These are phyloP conservation scores for Malassezia brasiliensis DNA, from an alignment of 1,284 basidiomycete species.

Conservation along the genomic window DNA sequence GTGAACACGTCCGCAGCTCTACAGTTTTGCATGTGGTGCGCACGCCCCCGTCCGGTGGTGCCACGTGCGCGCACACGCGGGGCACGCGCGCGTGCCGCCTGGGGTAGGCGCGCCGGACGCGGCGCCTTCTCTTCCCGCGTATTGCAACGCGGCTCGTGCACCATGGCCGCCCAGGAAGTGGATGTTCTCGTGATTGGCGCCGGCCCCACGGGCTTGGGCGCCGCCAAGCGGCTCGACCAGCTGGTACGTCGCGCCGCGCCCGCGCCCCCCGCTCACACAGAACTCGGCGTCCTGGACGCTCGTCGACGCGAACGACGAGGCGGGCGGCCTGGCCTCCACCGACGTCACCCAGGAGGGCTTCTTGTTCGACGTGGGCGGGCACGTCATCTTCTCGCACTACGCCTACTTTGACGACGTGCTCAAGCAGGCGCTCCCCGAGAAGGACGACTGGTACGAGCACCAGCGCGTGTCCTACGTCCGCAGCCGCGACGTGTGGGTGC, in stretches of 20 bases:
- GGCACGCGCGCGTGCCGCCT: not conserved
- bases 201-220: slow-evolving; percentile 52
- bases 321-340: slow-evolving; percentile 54
- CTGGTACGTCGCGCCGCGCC: slow-evolving; percentile 37
- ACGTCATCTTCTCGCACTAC: slow-evolving; percentile 56
- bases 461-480: slow-evolving; percentile 55
- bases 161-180: slow-evolving; percentile 23
- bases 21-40: slow-evolving; percentile 1
- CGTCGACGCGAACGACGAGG: slow-evolving; percentile 50
- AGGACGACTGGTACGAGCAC: slow-evolving; percentile 53
- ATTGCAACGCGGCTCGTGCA: not conserved
- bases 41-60: not conserved
- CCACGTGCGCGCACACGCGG: not conserved
- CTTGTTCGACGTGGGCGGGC: slow-evolving; percentile 54
- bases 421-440: slow-evolving; percentile 51
- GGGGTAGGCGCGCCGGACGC: not conserved
- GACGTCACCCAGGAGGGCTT: slow-evolving; percentile 54
- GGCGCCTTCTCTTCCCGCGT: too few species aligned
- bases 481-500: slow-evolving; percentile 52
- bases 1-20: not conserved
- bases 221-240: slow-evolving; percentile 53
- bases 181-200: slow-evolving; percentile 48
- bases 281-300: slow-evolving; percentile 50
- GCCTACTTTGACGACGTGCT: slow-evolving; percentile 54
- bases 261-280: slow-evolving; percentile 22